Evolutionary conservation across 352 stramenopile genomes (phyloP).

Genomic region (Peronospora tabacina): DNA sequence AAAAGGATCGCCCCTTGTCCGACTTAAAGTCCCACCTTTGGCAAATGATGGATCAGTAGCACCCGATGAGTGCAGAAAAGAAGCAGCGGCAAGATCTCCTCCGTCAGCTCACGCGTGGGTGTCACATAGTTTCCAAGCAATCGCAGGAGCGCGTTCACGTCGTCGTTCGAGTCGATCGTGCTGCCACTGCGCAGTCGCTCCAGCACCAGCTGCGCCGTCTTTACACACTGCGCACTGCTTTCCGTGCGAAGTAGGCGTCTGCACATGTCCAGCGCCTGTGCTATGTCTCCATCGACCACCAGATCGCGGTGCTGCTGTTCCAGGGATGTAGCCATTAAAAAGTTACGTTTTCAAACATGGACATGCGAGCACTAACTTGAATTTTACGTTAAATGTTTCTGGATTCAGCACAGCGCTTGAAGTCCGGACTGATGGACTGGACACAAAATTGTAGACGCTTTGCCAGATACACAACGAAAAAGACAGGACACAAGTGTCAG

Average conservation of each 20-base stretch:
- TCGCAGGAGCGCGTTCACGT: slow-evolving; percentile 64
- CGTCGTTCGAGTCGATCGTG: slow-evolving; percentile 46
- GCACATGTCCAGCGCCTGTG: slow-evolving; percentile 40
- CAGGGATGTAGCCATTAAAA: slow-evolving; percentile 7
- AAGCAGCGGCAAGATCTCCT: slow-evolving; percentile 61
- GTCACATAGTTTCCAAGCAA: slow-evolving; percentile 67
- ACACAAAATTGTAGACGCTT: too few species aligned
- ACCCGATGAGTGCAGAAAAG: slow-evolving; percentile 68
- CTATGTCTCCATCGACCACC: slow-evolving; percentile 38
- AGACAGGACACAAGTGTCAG: too few species aligned
- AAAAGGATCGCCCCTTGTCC: not conserved
- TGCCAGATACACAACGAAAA: too few species aligned
- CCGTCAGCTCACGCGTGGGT: slow-evolving; percentile 64
- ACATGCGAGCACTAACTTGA: too few species aligned
- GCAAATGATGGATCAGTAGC: slow-evolving; percentile 71
- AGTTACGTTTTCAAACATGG: too few species aligned
- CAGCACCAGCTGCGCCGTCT: slow-evolving; percentile 52
- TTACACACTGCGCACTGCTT: slow-evolving; percentile 30
- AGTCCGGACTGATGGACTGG: too few species aligned
- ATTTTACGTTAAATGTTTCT: too few species aligned
- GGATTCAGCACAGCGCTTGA: too few species aligned
- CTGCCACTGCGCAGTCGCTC: slow-evolving; percentile 52
- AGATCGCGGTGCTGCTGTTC: slow-evolving; percentile 41
- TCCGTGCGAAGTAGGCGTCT: slow-evolving; percentile 49
- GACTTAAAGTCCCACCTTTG: slow-evolving; percentile 35